Evolutionary conservation across 2,329 filamentous ascomycete species (phyloP).

Genomic region (Phyllosticta capitalensis): DNA sequence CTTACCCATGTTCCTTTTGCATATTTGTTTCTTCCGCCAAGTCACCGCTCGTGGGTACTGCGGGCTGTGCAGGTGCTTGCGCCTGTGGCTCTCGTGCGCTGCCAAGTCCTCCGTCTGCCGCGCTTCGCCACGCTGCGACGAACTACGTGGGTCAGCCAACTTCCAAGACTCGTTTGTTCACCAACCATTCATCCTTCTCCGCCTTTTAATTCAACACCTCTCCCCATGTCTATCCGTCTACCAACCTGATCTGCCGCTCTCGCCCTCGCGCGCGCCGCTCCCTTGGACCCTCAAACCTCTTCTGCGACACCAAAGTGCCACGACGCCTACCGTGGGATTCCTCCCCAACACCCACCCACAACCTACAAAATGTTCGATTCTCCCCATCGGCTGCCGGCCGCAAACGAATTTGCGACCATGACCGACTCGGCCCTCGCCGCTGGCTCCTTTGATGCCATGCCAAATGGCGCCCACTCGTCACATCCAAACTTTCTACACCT

Average conservation of each 20-base stretch:
- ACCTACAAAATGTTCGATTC: constrained; percentile 12
- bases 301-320: not conserved
- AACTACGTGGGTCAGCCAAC: not conserved
- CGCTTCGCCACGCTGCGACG: not conserved
- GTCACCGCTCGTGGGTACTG: not conserved
- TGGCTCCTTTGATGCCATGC: constrained; percentile 23
- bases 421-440: constrained; percentile 19
- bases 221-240: not conserved
- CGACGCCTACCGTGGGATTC: constrained; percentile 16
- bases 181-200: not conserved
- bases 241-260: not conserved
- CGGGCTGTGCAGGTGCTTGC: too few relatives aligned
- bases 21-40: too few relatives aligned
- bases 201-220: not conserved
- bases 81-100: not conserved
- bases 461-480: constrained; percentile 26
- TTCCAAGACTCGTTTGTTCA: too few relatives aligned
- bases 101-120: not conserved
- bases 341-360: constrained; percentile 36
- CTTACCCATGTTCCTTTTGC: too few relatives aligned
- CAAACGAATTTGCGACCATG: constrained; percentile 25
- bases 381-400: constrained; percentile 2
- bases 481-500: constrained; percentile 62
- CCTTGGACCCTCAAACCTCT: not conserved
- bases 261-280: too few relatives aligned